Base-by-base conservation (phyloP, 1,284 basidiomycete genomes). In the Macrocystidia cucumis region DNA sequence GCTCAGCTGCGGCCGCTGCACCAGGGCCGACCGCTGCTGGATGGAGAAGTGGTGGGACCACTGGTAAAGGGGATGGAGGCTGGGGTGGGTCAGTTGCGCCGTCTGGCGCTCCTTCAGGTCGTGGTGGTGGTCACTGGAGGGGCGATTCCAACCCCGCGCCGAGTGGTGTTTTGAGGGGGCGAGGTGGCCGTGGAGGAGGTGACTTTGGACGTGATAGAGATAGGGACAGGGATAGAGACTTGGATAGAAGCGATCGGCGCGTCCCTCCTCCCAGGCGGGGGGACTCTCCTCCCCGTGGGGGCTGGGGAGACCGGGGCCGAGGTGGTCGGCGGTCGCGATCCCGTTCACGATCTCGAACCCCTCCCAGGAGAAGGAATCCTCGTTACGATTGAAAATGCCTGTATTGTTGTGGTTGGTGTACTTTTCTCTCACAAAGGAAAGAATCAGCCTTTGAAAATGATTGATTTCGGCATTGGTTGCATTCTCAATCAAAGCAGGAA, bases 121-220 rank as follows among this genome's bases (percentile, higher is more conserved):
- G 75, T 18, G 69, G 75, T 32, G 76, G 74, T 12, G 78, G 79
- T 5, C 79, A 82, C 51, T 82, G 79, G 78, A 62, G 78, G 28
- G 78, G 78, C 0, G 74, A 65, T 14, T 78, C 78, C 3, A 67
- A 70, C 43, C 60, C 60, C 4, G 56, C 62, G 0, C 54, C 61
- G 3, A 52, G 66, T 3, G 56, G 53, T n/a, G 48, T 56, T 14
- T n/a, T n/a, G n/a, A 57, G 60, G 14, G 58, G 62, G 4, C 57
- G 63, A 33, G 63, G 73, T 13, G 65, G 71, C 13, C 54, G 65
- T 1, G 63, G 64, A 14, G 62, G 62, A 11, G 59, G 57, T 24
- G 59, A 57, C 17, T 54, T 52, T 14, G 54, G 49, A 37, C 52
- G 42, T 32, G 67, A 52, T 12, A 52, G 35, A 42, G 66, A 53